Evolutionary conservation across 2,329 filamentous ascomycete genomes (phyloP).

Genomic region (Chaetomium olivaceum): DNA sequence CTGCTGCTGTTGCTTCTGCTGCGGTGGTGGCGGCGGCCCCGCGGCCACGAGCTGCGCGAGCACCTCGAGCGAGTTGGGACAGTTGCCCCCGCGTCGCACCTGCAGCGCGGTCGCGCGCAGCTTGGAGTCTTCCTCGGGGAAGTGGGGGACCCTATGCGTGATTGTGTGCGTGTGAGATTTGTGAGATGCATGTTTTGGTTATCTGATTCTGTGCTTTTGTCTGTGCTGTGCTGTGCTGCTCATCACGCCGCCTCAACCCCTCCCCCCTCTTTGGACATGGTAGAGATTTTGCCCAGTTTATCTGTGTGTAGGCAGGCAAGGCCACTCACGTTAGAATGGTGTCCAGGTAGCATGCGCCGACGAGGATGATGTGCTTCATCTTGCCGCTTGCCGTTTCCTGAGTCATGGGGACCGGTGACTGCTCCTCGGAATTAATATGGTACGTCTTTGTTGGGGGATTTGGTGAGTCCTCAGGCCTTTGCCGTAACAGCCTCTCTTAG

Average conservation of each 20-base stretch:
- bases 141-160: constrained; percentile 59
- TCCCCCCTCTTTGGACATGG: too few species aligned
- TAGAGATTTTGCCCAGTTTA: neutral
- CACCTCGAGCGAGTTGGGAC: constrained; percentile 70
- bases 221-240: neutral
- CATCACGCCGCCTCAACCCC: neutral
- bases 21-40: constrained; percentile 24
- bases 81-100: constrained; percentile 70
- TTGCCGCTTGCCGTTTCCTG: constrained; percentile 20
- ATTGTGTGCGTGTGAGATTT: constrained; percentile 5
- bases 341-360: constrained; percentile 70
- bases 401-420: neutral
- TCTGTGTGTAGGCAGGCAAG: neutral
- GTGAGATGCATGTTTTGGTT: neutral
- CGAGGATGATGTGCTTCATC: constrained; percentile 61
- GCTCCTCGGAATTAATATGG: neutral
- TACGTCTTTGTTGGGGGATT: neutral
- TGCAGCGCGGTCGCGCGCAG: constrained; percentile 62
- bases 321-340: constrained; percentile 63
- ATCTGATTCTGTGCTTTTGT: neutral
- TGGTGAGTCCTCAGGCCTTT: too few species aligned
- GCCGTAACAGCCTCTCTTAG: too few species aligned
- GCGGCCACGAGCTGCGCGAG: constrained; percentile 59
- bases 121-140: constrained; percentile 71
- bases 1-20: too few species aligned